Conservation (phyloP, 2,329 filamentous ascomycete species). For the Trichophyton equinum region DNA sequence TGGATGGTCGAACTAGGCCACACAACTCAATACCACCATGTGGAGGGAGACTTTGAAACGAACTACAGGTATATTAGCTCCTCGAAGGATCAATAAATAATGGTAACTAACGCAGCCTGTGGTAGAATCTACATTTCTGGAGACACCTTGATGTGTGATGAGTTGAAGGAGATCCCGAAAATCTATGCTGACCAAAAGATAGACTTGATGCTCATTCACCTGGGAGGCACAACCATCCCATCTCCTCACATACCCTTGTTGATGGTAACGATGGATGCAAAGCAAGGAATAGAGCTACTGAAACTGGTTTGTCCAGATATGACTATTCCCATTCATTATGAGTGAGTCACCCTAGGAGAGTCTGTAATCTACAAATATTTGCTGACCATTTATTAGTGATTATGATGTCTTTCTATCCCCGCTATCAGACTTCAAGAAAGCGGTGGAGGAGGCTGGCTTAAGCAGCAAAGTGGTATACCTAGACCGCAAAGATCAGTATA, state of each 20-base stretch:
- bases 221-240: conserved; percentile 55
- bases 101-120: neutral
- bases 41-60: conserved; percentile 26
- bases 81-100: neutral
- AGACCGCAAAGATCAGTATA: conserved; percentile 46
- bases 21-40: conserved; percentile 12
- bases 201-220: conserved; percentile 54
- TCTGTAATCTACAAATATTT: neutral
- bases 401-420: conserved; percentile 50
- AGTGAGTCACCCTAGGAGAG: conserved; percentile 19
- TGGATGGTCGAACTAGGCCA: conserved; percentile 54
- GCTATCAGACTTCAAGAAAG: conserved; percentile 48
- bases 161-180: conserved; percentile 48
- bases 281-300: conserved; percentile 50
- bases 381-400: conserved; percentile 24
- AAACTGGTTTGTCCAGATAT: conserved; percentile 47
- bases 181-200: conserved; percentile 43
- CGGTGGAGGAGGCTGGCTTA: conserved; percentile 41
- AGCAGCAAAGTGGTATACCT: conserved; percentile 46
- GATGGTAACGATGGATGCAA: conserved; percentile 58
- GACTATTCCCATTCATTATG: conserved; percentile 52
- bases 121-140: conserved; percentile 50
- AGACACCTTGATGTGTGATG: conserved; percentile 51
- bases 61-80: conserved; percentile 33
- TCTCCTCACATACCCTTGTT: conserved; percentile 45